Base-by-base conservation (phyloP, 2,329 filamentous ascomycete species). In the Calonectria pauciramosa region DNA sequence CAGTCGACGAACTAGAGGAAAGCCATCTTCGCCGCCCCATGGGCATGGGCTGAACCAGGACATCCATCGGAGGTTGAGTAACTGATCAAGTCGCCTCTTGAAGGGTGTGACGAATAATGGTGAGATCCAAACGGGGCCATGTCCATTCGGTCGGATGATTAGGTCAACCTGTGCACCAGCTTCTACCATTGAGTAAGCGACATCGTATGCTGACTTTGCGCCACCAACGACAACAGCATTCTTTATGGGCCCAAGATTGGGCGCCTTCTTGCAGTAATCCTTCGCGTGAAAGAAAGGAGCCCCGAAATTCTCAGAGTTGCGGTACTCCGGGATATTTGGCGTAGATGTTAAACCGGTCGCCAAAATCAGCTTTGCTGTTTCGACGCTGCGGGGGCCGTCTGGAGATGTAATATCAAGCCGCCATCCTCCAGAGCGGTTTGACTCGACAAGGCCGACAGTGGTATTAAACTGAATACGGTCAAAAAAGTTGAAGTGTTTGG, bases 1-100 rank as follows among this genome's bases (percentile, higher is more conserved):
- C 63, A 90, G 88, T 5, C 81, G 80, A 3, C 89, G 84, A 0
- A 89, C 80, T n/a, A 82, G 83, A 9, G 87, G 85, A 63, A 85
- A 90, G 0, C 90, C 91, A 74, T 90, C 90, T 13, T 87, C 88
- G 3, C 85, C 83, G 1, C 91, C 92, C 91, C 91, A 94, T 2
- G 91, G 88, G 76, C 92, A 94, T 0, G 93, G 93, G 26, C 88
- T 91, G 80, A 94, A 90, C 89, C 91, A 94, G 0, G 89, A 91
- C 76, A 94, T 84, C 75, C 92, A 88, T 0, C 93, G 89, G 0
- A 89, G 80, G 30, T 76, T 79, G 0, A 82, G 68, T 0, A 94
- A 84, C 76, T 91, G 90, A 79, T 94, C 92, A 0, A 94, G 84
- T 83, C 89, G 89, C 59, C 87, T 88, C 81, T 91, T 91, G 56